phyloP scores from a whole-genome alignment of 768 basidiomycete species.

The Mycena albidolilacea region DNA sequence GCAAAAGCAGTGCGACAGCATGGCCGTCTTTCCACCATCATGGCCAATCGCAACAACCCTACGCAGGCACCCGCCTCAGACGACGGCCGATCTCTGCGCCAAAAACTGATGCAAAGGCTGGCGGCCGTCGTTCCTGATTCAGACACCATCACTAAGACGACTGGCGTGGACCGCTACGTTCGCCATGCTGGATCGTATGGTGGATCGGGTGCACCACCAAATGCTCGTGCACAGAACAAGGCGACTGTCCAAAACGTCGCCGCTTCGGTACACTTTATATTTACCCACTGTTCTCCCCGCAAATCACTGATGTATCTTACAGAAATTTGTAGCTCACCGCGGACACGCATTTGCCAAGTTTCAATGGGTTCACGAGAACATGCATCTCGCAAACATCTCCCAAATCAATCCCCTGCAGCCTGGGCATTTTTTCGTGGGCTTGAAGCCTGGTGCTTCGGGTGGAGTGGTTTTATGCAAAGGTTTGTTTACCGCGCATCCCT shows the following conservation, averaged over 20 bases:
- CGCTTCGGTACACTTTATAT: conserved; percentile 15
- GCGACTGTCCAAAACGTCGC: conserved; percentile 24
- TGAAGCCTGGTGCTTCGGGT: background rate
- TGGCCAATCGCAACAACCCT: background rate
- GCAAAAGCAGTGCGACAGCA: conserved; percentile 36
- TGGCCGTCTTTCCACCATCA: conserved; percentile 1
- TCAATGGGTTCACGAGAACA: conserved; percentile 33
- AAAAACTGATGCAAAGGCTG: conserved; percentile 23
- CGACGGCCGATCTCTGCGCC: conserved; percentile 14
- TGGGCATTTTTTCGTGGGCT: conserved; percentile 1
- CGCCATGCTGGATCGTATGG: conserved; percentile 19
- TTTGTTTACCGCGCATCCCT: too few relatives aligned
- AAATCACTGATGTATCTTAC: background rate
- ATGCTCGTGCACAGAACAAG: conserved; percentile 23
- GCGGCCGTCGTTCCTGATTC: conserved; percentile 9
- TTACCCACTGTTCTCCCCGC: background rate
- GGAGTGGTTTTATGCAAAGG: background rate
- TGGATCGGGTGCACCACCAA: background rate
- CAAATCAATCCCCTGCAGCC: conserved; percentile 7
- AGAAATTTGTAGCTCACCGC: conserved; percentile 11
- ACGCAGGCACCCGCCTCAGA: background rate
- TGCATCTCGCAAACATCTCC: conserved; percentile 26
- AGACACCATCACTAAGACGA: conserved; percentile 12
- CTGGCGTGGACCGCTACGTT: conserved; percentile 15
- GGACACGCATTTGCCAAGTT: conserved; percentile 15